These are phyloP conservation scores for Oryza glumipatula DNA, from an alignment of 176 grass and related monocot species.

Conservation along the genomic window DNA sequence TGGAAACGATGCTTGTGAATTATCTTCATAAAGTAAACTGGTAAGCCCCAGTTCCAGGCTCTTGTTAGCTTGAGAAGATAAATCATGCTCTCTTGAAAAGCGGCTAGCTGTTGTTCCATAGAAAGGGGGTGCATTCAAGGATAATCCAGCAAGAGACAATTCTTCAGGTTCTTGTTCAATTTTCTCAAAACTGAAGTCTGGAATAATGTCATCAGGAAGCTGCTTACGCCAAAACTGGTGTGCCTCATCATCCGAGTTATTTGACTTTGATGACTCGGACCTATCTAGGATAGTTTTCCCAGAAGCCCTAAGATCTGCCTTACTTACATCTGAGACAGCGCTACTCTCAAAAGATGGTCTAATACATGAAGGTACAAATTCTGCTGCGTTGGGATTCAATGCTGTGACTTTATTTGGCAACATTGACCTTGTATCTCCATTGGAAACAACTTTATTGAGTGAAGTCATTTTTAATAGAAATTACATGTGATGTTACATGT, in stretches of 20 bases:
- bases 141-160: constrained; percentile 70
- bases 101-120: constrained; percentile 51
- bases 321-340: constrained; percentile 50
- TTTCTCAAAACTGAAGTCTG: constrained; percentile 85
- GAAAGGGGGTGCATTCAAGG: constrained; percentile 66
- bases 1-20: constrained; percentile 54
- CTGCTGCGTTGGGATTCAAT: constrained; percentile 97
- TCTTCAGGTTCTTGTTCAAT: constrained; percentile 63
- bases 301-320: constrained; percentile 55
- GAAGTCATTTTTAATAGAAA: constrained; percentile 76
- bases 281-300: constrained; percentile 74
- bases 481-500: constrained; percentile 53
- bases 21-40: constrained; percentile 58
- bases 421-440: constrained; percentile 48
- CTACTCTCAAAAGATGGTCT: constrained; percentile 54
- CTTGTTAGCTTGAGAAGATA: constrained; percentile 53
- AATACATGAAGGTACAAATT: constrained; percentile 84
- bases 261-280: constrained; percentile 80
- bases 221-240: constrained; percentile 85
- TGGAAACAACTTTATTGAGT: constrained; percentile 58
- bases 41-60: constrained; percentile 49
- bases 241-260: constrained; percentile 91
- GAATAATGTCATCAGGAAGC: constrained; percentile 97
- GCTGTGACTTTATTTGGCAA: constrained; percentile 67
- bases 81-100: constrained; percentile 47